Percentiles rank a stretch among this genome's conserved stretches.
Evolutionary conservation across 257 asterid species (phyloP).

Genomic region (Jaltomata sinuosa): DNA sequence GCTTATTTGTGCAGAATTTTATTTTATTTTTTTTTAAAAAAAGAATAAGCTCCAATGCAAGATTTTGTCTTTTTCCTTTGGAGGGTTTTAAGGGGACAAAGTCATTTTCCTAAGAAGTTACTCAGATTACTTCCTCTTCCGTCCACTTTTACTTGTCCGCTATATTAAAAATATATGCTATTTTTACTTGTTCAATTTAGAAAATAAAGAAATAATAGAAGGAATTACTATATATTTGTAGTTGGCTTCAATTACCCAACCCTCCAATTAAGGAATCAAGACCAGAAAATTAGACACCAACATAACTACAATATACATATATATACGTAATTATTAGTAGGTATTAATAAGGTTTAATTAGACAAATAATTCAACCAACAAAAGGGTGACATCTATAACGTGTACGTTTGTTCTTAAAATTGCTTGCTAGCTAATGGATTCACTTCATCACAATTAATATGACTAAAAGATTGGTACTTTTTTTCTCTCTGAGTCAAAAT

Average conservation of each 20-base stretch:
- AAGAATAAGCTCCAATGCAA: neutral
- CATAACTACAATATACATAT: neutral
- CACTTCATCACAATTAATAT: neutral
- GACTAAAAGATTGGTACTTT: neutral
- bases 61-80: slow-evolving; percentile 2
- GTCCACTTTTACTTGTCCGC: no score
- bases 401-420: neutral
- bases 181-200: no score
- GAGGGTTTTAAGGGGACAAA: slow-evolving; percentile 5
- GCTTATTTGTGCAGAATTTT: neutral
- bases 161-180: no score
- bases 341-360: neutral
- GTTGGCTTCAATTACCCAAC: neutral
- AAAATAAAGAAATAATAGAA: neutral
- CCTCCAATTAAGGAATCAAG: neutral
- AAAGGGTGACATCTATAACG: neutral
- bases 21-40: neutral
- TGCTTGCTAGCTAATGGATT: neutral
- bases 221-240: neutral
- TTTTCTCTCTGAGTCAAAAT: neutral
- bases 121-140: neutral
- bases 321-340: neutral
- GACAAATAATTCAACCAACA: neutral
- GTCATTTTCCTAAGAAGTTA: neutral
- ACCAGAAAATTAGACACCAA: neutral